Percentiles rank a stretch among this genome's conserved stretches.
These are phyloP conservation scores for Saccharomyces kudriavzevii DNA, from an alignment of 805 yeast genomes.

Conservation along the genomic window DNA sequence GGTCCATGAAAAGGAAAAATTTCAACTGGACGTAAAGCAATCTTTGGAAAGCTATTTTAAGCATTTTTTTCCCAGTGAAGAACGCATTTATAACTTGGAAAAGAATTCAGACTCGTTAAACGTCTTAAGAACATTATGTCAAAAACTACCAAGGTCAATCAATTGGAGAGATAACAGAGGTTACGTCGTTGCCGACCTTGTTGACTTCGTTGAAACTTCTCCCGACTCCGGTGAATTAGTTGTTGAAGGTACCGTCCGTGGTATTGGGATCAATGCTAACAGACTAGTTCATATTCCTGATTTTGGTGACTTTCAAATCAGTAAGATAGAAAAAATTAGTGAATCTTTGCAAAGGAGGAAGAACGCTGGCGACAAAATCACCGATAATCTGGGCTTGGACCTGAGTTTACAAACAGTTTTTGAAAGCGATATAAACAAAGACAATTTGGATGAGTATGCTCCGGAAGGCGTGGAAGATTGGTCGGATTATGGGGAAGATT, in stretches of 20 bases:
- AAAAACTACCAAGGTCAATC: conserved; percentile 75
- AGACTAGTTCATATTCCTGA: conserved; percentile 82
- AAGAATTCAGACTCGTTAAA: conserved; percentile 59
- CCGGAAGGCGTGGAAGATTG: conserved; percentile 46
- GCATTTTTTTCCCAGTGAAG: conserved; percentile 76
- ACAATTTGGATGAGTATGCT: conserved; percentile 51
- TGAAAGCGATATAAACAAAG: conserved; percentile 39
- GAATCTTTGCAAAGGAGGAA: conserved; percentile 26
- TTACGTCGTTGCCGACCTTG: conserved; percentile 67
- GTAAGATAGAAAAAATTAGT: conserved; percentile 48
- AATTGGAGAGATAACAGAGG: conserved; percentile 94
- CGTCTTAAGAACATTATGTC: conserved; percentile 69
- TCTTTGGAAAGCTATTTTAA: conserved; percentile 58
- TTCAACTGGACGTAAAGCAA: conserved; percentile 61
- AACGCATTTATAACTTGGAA: conserved; percentile 67
- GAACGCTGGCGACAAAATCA: neutral
- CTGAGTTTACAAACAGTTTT: conserved; percentile 19
- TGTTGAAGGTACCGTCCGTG: conserved; percentile 81
- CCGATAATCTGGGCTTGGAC: conserved; percentile 12
- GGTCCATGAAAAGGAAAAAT: conserved; percentile 63
- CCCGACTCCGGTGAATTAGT: conserved; percentile 35
- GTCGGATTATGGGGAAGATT: conserved; percentile 30
- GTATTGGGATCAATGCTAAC: conserved; percentile 71
- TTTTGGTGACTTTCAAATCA: conserved; percentile 78
- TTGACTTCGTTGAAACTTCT: conserved; percentile 29